These are phyloP conservation scores for Epichloe sp. DNA, from an alignment of 2,329 filamentous ascomycete species.

Conservation along the genomic window DNA sequence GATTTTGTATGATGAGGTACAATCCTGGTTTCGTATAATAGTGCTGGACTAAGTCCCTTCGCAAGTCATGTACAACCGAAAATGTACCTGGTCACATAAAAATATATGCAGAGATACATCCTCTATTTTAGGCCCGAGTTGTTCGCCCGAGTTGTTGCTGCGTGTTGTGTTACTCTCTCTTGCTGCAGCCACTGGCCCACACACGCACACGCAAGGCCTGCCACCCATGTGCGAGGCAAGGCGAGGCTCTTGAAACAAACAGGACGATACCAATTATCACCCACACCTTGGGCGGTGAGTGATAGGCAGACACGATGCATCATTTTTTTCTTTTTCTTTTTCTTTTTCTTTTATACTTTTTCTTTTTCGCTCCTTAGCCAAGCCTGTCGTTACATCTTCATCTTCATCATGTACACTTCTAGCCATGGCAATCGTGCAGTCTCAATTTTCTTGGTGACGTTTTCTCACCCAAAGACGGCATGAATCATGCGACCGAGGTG, in stretches of 20 bases:
- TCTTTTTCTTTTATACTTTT: too few relatives aligned
- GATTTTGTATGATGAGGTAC: too few relatives aligned
- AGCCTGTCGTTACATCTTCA: not conserved
- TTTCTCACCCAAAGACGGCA: not conserved
- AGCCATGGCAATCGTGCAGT: not conserved
- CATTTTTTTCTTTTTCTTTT: not conserved
- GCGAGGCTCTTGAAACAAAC: not conserved
- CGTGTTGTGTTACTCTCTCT: slow-evolving; percentile 24
- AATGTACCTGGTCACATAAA: too few relatives aligned
- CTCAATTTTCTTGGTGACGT: not conserved
- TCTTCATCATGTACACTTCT: too few relatives aligned
- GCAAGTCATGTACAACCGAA: too few relatives aligned
- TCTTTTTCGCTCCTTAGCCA: not conserved
- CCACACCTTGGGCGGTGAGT: too few relatives aligned
- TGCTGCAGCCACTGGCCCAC: not conserved
- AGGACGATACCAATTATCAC: not conserved
- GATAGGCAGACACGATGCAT: too few relatives aligned
- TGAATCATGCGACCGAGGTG: not conserved
- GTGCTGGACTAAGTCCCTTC: too few relatives aligned
- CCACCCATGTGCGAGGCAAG: not conserved
- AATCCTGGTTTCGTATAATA: too few relatives aligned
- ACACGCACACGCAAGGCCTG: not conserved
- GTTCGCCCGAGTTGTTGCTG: too few relatives aligned
- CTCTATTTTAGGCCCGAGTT: too few relatives aligned
- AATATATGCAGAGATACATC: too few relatives aligned